Base-by-base conservation (phyloP, 495 filamentous ascomycete species). In the Terfezia boudieri region DNA sequence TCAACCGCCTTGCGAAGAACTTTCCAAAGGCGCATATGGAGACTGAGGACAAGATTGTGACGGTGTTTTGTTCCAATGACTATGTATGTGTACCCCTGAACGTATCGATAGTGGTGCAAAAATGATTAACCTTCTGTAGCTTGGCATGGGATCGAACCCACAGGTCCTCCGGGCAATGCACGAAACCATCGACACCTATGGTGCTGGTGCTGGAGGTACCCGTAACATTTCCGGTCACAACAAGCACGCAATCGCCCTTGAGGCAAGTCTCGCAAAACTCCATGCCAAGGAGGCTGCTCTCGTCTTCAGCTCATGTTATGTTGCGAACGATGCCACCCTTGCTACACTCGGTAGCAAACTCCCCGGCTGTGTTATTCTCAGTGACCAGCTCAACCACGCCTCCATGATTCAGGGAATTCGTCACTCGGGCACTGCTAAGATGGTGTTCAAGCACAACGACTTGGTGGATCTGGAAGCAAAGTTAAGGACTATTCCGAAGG, bases 351-450 rank as follows among this genome's bases (percentile, higher is more conserved):
- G 90, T 8, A 92, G 85, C 67, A 96, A 96, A 70, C 71, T 98
- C 64, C 92, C 90, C 10, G 79, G 93, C 61, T 98, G 90, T 68
- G 90, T 98, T 22, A 92, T 95, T 56, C 70, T 98, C 8, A 94
- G 86, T 10, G 90, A 98, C 69, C 88, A 82, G 64, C 71, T 94
- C 60, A 98, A 98, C 65, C 90, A 98, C 66, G 90, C 92, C 16
- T 94, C 87, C 20, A 98, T 98, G 90, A 98, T 98, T 60, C 92
- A 96, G 70, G 90, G 90, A 51, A 98, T 98, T 63, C 86, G 92
- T 17, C 90, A 96, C 70, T 95, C 88, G 6, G 85, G 87, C 20
- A 84, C 90, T 16, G 86, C 81, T 70, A 98, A 98, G 72, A 76
- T 98, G 69, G 90, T 98, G 49, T 96, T 98, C 78, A 89, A 90